phyloP scores from a whole-genome alignment of 1,284 basidiomycete genomes.

The Leccinum fuscescens region DNA sequence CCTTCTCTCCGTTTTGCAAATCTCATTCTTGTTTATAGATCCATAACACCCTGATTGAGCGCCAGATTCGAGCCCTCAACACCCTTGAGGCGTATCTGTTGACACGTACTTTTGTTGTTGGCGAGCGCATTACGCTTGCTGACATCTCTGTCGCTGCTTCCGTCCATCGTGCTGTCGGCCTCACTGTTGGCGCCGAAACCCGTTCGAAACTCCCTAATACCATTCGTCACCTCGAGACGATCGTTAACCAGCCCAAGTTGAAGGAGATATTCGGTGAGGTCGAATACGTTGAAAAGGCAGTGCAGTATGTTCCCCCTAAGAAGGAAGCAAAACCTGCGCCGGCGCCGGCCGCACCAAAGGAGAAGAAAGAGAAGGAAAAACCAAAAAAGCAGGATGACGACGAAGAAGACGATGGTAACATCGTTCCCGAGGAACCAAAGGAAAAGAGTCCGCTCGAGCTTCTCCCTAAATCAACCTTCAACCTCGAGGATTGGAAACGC shows the following conservation, averaged over 20 bases:
- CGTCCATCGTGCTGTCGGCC: conserved; percentile 48
- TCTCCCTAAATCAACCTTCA: conserved; percentile 89
- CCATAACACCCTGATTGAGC: conserved; percentile 53
- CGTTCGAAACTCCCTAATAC: conserved; percentile 76
- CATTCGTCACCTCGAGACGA: conserved; percentile 81
- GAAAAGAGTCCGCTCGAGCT: conserved; percentile 92
- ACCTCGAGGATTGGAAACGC: conserved; percentile 98
- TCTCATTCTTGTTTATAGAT: conserved; percentile 39
- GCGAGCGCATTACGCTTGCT: conserved; percentile 92
- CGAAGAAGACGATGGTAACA: conserved; percentile 67
- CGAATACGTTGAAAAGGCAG: conserved; percentile 69
- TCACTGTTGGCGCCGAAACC: conserved; percentile 62
- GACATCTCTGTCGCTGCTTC: conserved; percentile 74
- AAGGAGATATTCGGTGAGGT: conserved; percentile 64
- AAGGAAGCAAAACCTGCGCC: conserved; percentile 55
- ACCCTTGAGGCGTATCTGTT: conserved; percentile 76
- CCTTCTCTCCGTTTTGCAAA: conserved; percentile 37
- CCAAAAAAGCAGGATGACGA: conserved; percentile 58
- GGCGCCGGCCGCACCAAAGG: conserved; percentile 42
- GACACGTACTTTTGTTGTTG: conserved; percentile 86
- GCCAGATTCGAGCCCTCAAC: conserved; percentile 53
- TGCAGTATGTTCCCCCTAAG: conserved; percentile 72
- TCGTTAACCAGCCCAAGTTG: conserved; percentile 80
- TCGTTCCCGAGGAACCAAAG: conserved; percentile 67
- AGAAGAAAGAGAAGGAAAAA: conserved; percentile 65